Conservation (phyloP, 495 filamentous ascomycete species). For the Hyaloscypha bicolor region DNA sequence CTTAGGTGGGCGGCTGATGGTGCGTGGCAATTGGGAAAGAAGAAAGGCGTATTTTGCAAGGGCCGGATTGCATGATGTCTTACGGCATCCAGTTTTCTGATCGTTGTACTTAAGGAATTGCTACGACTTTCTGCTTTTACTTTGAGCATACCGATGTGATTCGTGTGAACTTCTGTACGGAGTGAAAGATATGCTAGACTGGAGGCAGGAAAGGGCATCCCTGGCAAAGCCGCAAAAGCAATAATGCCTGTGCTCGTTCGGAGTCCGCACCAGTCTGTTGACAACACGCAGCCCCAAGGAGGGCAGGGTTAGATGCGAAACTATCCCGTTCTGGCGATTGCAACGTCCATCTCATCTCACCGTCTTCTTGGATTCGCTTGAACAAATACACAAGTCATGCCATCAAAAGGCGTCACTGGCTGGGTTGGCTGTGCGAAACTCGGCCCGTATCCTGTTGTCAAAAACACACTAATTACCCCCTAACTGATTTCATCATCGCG, state of each 20-base stretch:
- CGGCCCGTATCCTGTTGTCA: background rate
- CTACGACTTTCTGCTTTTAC: conserved; percentile 29
- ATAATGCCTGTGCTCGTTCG: background rate
- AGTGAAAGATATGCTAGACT: background rate
- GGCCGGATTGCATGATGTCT: conserved; percentile 32
- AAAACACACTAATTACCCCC: conserved; percentile 10
- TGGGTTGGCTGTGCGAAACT: conserved; percentile 17
- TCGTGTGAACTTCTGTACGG: background rate
- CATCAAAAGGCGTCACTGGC: background rate
- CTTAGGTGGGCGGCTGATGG: conserved; percentile 40
- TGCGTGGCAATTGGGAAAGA: conserved; percentile 35
- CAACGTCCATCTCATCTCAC: background rate
- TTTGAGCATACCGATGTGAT: background rate
- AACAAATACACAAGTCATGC: background rate
- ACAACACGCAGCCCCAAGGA: background rate
- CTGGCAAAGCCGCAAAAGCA: background rate
- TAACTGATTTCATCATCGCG: conserved; percentile 22
- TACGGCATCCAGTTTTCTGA: conserved; percentile 26
- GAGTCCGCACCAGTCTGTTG: background rate
- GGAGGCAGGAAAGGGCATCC: background rate
- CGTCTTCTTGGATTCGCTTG: background rate
- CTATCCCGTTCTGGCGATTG: background rate
- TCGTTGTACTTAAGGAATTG: conserved; percentile 35
- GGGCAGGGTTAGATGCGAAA: background rate
- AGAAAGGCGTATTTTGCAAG: conserved; percentile 34